Conservation (phyloP, 805 yeast species). For the Metschnikowia orientalis region DNA sequence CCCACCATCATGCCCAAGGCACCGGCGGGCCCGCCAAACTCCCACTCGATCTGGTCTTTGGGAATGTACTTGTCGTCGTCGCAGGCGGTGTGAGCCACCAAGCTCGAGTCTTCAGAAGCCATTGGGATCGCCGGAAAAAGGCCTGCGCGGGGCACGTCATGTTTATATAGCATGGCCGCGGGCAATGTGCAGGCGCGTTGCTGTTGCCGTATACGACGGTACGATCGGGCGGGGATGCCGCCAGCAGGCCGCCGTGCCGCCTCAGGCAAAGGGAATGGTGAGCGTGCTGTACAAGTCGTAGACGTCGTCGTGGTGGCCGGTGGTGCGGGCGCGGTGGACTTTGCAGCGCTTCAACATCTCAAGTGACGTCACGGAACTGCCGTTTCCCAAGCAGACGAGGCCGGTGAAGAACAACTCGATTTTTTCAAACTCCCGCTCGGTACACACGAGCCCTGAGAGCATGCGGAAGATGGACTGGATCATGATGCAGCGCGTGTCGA, state of each 20-base stretch:
- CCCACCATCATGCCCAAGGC: conserved; percentile 88
- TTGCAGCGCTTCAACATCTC: conserved; percentile 14
- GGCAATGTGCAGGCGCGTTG: conserved; percentile 1
- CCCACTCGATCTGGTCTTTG: conserved; percentile 63
- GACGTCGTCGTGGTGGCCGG: conserved; percentile 10
- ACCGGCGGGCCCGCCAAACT: conserved; percentile 92
- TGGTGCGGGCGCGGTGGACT: conserved; percentile 6
- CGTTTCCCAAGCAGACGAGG: conserved; percentile 30
- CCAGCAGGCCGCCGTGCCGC: no score
- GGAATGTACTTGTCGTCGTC: conserved; percentile 27
- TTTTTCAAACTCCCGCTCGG: conserved; percentile 25
- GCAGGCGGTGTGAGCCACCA: no score
- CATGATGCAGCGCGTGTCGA: conserved; percentile 33
- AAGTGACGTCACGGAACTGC: conserved; percentile 27
- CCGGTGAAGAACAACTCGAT: conserved; percentile 31
- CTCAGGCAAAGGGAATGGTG: conserved; percentile 17
- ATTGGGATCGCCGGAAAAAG: not conserved
- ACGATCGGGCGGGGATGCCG: no score
- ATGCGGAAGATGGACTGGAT: conserved; percentile 27
- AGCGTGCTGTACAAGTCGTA: conserved; percentile 14
- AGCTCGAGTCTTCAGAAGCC: conserved; percentile 5
- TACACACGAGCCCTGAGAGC: conserved; percentile 19
- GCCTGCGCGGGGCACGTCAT: no score
- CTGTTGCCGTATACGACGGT: conserved; percentile 2
- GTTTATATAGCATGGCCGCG: conserved; percentile 1